These are phyloP conservation scores for Xerocomellus chrysenteron DNA, from an alignment of 768 basidiomycete species.

Conservation along the genomic window DNA sequence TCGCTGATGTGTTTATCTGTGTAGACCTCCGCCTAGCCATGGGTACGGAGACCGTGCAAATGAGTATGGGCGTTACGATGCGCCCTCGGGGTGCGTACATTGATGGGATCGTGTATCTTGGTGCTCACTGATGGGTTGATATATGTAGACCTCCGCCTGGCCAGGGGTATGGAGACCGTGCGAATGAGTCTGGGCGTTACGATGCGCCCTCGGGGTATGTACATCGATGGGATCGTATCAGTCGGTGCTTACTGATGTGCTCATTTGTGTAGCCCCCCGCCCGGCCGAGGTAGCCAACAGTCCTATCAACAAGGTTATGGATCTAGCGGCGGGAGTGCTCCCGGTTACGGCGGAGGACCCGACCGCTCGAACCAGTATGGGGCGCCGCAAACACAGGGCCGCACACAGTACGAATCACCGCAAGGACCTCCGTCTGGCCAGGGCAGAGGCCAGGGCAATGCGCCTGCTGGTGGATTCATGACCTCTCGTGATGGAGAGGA, in stretches of 20 bases:
- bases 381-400: constrained; percentile 4
- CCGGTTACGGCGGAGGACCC: background rate
- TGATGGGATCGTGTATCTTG: background rate
- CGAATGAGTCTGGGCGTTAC: background rate
- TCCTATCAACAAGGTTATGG: constrained; percentile 1
- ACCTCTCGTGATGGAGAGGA: constrained; percentile 11
- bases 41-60: background rate
- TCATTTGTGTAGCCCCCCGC: constrained; percentile 3
- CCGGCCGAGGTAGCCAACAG: constrained; percentile 5
- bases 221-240: background rate
- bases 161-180: constrained; percentile 1
- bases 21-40: constrained; percentile 12
- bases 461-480: constrained; percentile 20
- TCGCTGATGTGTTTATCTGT: no score
- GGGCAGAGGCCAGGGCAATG: constrained; percentile 2
- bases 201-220: background rate
- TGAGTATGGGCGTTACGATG: constrained; percentile 9
- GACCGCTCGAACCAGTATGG: constrained; percentile 16
- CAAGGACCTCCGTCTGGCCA: constrained; percentile 1
- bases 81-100: constrained; percentile 1
- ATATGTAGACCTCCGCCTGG: background rate
- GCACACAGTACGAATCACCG: constrained; percentile 6
- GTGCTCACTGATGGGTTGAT: background rate
- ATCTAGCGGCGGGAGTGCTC: background rate
- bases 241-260: background rate